These are phyloP conservation scores for Spathaspora arborariae DNA, from an alignment of 805 yeast genomes.

Conservation along the genomic window DNA sequence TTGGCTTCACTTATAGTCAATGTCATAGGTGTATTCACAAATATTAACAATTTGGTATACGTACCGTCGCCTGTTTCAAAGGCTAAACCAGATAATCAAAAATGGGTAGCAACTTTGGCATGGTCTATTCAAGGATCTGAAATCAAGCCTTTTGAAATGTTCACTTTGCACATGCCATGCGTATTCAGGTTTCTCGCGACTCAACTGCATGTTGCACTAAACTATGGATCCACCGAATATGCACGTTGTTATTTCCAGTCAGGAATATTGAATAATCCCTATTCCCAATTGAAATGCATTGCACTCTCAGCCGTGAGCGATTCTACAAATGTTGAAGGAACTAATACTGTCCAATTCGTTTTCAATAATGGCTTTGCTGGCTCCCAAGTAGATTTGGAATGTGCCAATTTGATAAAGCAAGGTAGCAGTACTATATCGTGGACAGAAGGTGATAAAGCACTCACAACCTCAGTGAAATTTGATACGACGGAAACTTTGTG, in stretches of 20 bases:
- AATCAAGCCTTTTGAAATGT: constrained; percentile 21
- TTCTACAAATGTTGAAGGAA: constrained; percentile 14
- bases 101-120: constrained; percentile 16
- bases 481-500: background rate
- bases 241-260: constrained; percentile 19
- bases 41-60: constrained; percentile 3
- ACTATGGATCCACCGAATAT: constrained; percentile 10
- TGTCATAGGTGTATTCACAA: constrained; percentile 14
- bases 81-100: too few species aligned
- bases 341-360: constrained; percentile 17
- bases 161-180: constrained; percentile 21
- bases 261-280: constrained; percentile 16
- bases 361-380: constrained; percentile 18
- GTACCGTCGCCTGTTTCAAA: too few species aligned
- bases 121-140: constrained; percentile 18
- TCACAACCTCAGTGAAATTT: constrained; percentile 10
- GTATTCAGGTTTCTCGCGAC: constrained; percentile 20
- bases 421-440: constrained; percentile 19
- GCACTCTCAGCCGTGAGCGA: constrained; percentile 11
- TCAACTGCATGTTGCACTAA: constrained; percentile 9
- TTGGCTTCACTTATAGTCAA: background rate
- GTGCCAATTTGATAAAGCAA: constrained; percentile 13
- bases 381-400: constrained; percentile 12
- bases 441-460: constrained; percentile 13
- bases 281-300: constrained; percentile 17